Conservation (phyloP, 208 protist species). For the Acanthamoeba healyi region DNA sequence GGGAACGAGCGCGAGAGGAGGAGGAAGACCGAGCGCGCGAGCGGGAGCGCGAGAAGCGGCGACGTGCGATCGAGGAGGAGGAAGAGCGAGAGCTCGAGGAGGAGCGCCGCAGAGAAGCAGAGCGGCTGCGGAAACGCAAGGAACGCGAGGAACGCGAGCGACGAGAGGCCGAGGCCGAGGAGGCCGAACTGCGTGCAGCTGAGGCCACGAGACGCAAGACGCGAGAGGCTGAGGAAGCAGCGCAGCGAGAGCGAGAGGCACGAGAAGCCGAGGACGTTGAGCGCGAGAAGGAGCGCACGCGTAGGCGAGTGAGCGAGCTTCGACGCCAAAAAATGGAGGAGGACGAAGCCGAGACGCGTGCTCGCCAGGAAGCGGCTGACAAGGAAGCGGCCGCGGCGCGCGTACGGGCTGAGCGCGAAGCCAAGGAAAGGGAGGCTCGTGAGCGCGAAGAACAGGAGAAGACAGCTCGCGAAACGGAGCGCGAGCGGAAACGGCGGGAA, state of each 20-base stretch:
- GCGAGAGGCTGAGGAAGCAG: neutral
- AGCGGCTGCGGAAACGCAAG: neutral
- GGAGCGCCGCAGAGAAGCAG: neutral
- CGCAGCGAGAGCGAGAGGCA: neutral
- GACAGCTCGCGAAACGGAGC: neutral
- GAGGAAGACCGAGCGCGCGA: neutral
- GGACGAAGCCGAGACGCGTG: constrained; percentile 7
- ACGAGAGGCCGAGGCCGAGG: neutral
- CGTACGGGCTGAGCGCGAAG: neutral
- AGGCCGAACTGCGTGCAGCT: neutral
- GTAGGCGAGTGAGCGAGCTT: neutral
- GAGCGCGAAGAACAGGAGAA: neutral
- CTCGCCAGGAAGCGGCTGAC: neutral
- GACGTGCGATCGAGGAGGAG: neutral
- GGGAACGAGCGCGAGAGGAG: neutral
- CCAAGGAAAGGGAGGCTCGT: neutral
- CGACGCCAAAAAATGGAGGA: neutral
- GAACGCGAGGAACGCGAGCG: neutral
- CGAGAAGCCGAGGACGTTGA: constrained; percentile 12
- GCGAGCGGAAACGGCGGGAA: neutral
- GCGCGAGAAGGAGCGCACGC: neutral
- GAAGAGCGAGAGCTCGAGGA: neutral
- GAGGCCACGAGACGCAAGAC: neutral
- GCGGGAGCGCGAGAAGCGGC: neutral
- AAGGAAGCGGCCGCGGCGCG: neutral